Percentiles rank a stretch among this genome's conserved stretches.
Evolutionary conservation across 2,329 filamentous ascomycete species (phyloP).

Genomic region (Aspergillus alliaceus): DNA sequence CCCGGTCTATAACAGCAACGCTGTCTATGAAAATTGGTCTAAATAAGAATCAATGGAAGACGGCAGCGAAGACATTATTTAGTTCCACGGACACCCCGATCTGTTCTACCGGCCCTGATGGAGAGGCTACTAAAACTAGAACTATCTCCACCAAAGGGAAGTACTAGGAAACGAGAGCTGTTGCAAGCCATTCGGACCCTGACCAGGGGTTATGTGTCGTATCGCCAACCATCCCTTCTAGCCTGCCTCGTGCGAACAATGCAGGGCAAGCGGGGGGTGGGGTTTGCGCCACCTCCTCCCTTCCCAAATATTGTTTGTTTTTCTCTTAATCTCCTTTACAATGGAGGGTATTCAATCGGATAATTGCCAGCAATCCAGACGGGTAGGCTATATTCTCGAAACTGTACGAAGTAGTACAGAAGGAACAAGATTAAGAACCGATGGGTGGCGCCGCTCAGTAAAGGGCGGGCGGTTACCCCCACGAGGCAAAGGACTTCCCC

Average conservation of each 20-base stretch:
- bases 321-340: background rate
- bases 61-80: background rate
- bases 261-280: too few relatives aligned
- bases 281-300: background rate
- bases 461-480: background rate
- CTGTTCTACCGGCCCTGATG: background rate
- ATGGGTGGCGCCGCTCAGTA: background rate
- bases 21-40: background rate
- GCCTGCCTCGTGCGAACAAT: background rate
- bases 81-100: background rate
- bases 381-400: background rate
- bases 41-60: background rate
- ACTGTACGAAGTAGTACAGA: background rate
- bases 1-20: background rate
- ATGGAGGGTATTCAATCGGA: background rate
- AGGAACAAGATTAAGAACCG: background rate
- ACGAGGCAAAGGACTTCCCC: background rate
- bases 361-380: background rate
- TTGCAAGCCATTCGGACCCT: background rate
- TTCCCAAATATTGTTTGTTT: too few relatives aligned
- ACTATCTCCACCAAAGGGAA: background rate
- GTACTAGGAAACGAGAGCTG: background rate
- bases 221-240: background rate
- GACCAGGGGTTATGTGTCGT: background rate
- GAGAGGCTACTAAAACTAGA: background rate